Evolutionary conservation across 2,329 filamentous ascomycete genomes (phyloP).

Genomic region (Thelonectria olida): DNA sequence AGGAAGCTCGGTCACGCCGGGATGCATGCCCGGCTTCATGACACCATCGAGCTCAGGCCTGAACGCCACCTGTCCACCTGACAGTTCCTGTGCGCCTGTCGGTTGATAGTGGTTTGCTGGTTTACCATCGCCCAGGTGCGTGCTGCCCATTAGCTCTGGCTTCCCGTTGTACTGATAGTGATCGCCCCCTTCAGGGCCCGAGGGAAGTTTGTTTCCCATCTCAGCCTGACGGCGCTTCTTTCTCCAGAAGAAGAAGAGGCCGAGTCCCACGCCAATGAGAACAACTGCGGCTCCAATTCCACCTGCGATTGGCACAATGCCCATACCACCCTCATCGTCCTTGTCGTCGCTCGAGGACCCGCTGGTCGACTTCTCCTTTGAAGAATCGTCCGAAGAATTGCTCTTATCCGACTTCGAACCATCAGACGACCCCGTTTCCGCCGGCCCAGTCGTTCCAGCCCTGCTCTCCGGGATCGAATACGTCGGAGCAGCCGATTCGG

Average conservation of each 20-base stretch:
- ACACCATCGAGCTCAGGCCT: constrained; percentile 38
- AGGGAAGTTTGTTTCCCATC: constrained; percentile 34
- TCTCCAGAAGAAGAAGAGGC: constrained; percentile 49
- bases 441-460: constrained; percentile 21
- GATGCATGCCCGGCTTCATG: constrained; percentile 19
- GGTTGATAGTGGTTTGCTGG: constrained; percentile 3
- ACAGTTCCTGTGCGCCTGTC: constrained; percentile 30
- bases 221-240: constrained; percentile 41
- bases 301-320: constrained; percentile 47
- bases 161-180: constrained; percentile 42
- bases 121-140: constrained; percentile 13
- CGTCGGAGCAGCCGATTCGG: constrained; percentile 44
- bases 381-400: constrained; percentile 2
- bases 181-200: constrained; percentile 8
- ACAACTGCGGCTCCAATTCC: constrained; percentile 41
- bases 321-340: constrained; percentile 22
- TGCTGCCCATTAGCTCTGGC: constrained; percentile 43
- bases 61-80: constrained; percentile 36
- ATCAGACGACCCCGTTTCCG: constrained; percentile 19
- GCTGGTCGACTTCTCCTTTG: background rate
- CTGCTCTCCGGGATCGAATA: constrained; percentile 29
- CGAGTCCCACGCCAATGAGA: constrained; percentile 39
- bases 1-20: constrained; percentile 32
- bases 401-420: constrained; percentile 10
- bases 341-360: constrained; percentile 15